phyloP scores from a whole-genome alignment of 129 eudicot species.

The Flaveria linearis region DNA sequence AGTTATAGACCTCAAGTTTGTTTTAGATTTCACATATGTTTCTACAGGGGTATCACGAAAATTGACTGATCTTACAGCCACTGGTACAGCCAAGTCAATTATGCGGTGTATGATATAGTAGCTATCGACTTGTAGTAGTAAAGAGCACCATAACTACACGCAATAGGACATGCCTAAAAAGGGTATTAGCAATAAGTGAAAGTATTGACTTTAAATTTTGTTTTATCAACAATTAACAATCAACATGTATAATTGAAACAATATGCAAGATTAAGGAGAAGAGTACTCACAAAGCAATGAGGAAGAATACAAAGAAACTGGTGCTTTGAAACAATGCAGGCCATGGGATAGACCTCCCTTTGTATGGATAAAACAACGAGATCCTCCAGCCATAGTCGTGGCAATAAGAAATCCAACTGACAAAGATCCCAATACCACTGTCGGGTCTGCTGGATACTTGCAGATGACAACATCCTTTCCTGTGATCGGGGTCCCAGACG shows the following conservation, averaged over 20 bases:
- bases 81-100: neutral
- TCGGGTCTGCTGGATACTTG: slow-evolving; percentile 88
- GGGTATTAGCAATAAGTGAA: neutral
- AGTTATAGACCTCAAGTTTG: neutral
- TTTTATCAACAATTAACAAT: neutral
- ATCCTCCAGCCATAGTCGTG: slow-evolving; percentile 58
- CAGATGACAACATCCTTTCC: slow-evolving; percentile 80
- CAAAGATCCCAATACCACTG: slow-evolving; percentile 72
- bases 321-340: slow-evolving; percentile 77
- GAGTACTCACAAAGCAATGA: slow-evolving; percentile 69
- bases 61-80: neutral
- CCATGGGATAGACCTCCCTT: slow-evolving; percentile 72
- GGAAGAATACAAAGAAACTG: slow-evolving; percentile 69
- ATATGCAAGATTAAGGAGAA: slow-evolving; percentile 4
- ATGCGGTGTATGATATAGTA: neutral
- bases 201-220: neutral
- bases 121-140: too few relatives aligned
- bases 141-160: too few relatives aligned
- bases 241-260: neutral
- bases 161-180: too few relatives aligned
- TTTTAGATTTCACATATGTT: neutral
- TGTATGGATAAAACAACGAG: slow-evolving; percentile 81
- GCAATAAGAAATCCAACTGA: slow-evolving; percentile 64
- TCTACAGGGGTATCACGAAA: neutral
- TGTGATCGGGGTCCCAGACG: slow-evolving; percentile 68